Percentiles rank a stretch among this genome's conserved stretches.
Conservation (phyloP, 768 basidiomycete genomes). For the Mycena sanguinolenta region DNA sequence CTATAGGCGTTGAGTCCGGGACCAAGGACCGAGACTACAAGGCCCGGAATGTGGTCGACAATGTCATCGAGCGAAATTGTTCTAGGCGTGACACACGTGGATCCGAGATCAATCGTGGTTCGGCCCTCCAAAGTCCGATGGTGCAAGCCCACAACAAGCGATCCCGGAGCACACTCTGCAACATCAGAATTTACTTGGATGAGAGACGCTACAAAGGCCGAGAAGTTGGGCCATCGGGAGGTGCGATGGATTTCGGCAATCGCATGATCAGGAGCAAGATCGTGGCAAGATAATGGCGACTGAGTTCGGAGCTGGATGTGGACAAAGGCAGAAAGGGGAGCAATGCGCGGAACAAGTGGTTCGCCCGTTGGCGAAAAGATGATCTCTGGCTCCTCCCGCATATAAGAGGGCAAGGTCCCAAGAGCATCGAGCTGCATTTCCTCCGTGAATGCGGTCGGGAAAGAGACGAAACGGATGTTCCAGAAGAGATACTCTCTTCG, state of each 20-base stretch:
- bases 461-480: constrained; percentile 17
- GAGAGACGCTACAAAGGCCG: not conserved
- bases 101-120: not conserved
- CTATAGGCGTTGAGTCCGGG: not conserved
- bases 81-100: too few relatives aligned
- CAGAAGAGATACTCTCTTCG: constrained; percentile 18
- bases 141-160: constrained; percentile 6
- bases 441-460: not conserved
- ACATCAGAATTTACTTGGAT: constrained; percentile 3
- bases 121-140: not conserved
- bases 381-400: constrained; percentile 9
- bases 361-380: constrained; percentile 7
- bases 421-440: not conserved
- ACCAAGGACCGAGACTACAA: constrained; percentile 3
- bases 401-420: not conserved
- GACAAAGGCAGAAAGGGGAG: not conserved
- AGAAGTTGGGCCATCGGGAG: not conserved
- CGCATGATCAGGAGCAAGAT: not conserved
- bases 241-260: not conserved
- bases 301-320: too few relatives aligned
- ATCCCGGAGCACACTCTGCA: not conserved
- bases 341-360: constrained; percentile 3
- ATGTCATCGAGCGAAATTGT: not conserved
- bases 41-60: not conserved
- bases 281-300: not conserved